Base-by-base conservation (phyloP, 345 rosid species). In the Triadica sebifera region DNA sequence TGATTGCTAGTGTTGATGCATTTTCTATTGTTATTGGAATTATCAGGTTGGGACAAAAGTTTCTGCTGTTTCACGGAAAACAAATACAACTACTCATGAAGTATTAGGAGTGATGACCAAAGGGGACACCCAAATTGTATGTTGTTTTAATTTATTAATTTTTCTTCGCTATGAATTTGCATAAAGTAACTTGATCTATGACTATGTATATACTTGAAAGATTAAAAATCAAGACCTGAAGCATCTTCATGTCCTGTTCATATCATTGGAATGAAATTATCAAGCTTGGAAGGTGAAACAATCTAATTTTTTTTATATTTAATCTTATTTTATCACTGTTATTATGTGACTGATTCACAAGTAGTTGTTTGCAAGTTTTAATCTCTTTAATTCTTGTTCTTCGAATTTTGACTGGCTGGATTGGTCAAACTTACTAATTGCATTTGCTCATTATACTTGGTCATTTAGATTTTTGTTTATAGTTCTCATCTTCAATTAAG, bases 41-140 rank as follows among this genome's bases (percentile, higher is more conserved):
- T 80, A 13, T 56, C 19, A 95, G 94, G 96, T 91, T 75, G 99
- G 97, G 45, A 85, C 91, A 29, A 96, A 93, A 85, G 97, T 96
- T 74, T 87, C 96, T 74, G 98, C 99, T 69, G 95, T 93, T 76
- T 96, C 99, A 3, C 85, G 97, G 79, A 95, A 95, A 83, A 93
- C 98, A 12, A 95, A 95, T 80, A 95, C 99, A 60, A 95, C 98
- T 5, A 90, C 87, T 37, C 96, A 95, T 84, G 99, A 95, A 89
- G 93, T 91, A 38, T 79, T 96, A 39, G 98, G 97, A 79, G 96
- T 91, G 55, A 86, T 89, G 93, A 95, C 97, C 10, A 81, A 83
- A 82, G 93, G 80, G 20, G 89, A 89, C 34, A 89, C 94, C 58
- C 98, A 95, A 88, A 85, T 91, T 4, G 99, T 93, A 87, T 64